phyloP scores from a whole-genome alignment of 768 basidiomycete species.

The Tylopilus vinaceipallidus region DNA sequence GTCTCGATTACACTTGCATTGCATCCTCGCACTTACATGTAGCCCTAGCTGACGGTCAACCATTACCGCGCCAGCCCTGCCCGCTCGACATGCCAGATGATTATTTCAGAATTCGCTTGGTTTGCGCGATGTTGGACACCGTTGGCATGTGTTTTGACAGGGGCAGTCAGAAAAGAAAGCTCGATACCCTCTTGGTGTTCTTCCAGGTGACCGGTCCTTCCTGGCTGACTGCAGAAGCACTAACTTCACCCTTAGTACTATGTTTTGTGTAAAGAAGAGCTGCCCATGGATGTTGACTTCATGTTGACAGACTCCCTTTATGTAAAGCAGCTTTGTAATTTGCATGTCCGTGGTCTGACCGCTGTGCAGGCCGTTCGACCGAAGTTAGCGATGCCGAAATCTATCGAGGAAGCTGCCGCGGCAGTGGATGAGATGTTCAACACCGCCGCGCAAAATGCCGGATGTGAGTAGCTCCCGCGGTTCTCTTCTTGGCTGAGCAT shows the following conservation, averaged over 20 bases:
- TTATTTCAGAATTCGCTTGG: constrained; percentile 89
- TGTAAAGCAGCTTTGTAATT: constrained; percentile 39
- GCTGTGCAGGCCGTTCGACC: constrained; percentile 75
- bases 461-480: constrained; percentile 38
- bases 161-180: constrained; percentile 86
- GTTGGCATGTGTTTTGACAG: constrained; percentile 98
- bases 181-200: constrained; percentile 89
- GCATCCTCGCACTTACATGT: constrained; percentile 10
- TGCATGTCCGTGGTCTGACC: constrained; percentile 1
- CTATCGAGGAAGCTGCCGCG: constrained; percentile 78
- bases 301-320: constrained; percentile 95
- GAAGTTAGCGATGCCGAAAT: constrained; percentile 66
- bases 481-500: constrained; percentile 15
- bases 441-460: constrained; percentile 56
- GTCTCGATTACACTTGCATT: constrained; percentile 30
- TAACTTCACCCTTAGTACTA: constrained; percentile 58
- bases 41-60: constrained; percentile 78
- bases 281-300: constrained; percentile 99
- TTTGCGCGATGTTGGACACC: constrained; percentile 91
- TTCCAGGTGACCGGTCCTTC: constrained; percentile 69
- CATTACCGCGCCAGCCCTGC: constrained; percentile 71
- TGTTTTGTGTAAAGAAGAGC: constrained; percentile 77
- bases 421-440: constrained; percentile 92
- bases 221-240: neutral
- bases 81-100: constrained; percentile 91